Evolutionary conservation across 495 filamentous ascomycete genomes (phyloP).

Genomic region (Penicillium macrosclerotiorum): DNA sequence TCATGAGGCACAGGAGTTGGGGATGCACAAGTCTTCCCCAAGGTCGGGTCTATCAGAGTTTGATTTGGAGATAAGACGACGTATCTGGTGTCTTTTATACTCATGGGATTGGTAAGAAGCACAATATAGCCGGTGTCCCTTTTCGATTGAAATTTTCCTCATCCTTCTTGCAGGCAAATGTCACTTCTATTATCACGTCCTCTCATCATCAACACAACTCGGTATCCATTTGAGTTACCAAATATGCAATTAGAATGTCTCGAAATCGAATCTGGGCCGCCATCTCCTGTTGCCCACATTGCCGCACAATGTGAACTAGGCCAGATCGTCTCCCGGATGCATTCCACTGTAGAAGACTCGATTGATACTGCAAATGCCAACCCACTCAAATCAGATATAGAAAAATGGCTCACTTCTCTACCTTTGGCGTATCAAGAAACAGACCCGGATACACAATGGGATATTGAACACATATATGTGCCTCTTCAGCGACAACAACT

Average conservation of each 20-base stretch:
- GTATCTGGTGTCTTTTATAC: conserved; percentile 41
- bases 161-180: conserved; percentile 27
- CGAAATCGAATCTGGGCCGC: conserved; percentile 8
- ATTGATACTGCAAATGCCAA: conserved; percentile 11
- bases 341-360: conserved; percentile 6
- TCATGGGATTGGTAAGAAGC: conserved; percentile 37
- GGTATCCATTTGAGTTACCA: conserved; percentile 22
- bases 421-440: conserved; percentile 39
- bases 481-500: conserved; percentile 49
- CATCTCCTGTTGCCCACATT: conserved; percentile 26
- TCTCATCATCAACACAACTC: conserved; percentile 24
- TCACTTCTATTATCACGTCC: conserved; percentile 26
- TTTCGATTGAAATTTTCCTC: no score
- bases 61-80: conserved; percentile 35
- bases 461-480: conserved; percentile 38
- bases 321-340: conserved; percentile 15
- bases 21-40: conserved; percentile 42
- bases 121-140: no score
- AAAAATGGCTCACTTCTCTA: conserved; percentile 40
- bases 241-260: conserved; percentile 21
- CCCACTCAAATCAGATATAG: conserved; percentile 27
- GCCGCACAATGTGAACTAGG: conserved; percentile 24
- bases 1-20: conserved; percentile 51
- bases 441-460: conserved; percentile 44
- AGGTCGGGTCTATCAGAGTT: conserved; percentile 40